These are phyloP conservation scores for Alternaria sp. DNA, from an alignment of 2,329 filamentous ascomycete genomes.

Conservation along the genomic window DNA sequence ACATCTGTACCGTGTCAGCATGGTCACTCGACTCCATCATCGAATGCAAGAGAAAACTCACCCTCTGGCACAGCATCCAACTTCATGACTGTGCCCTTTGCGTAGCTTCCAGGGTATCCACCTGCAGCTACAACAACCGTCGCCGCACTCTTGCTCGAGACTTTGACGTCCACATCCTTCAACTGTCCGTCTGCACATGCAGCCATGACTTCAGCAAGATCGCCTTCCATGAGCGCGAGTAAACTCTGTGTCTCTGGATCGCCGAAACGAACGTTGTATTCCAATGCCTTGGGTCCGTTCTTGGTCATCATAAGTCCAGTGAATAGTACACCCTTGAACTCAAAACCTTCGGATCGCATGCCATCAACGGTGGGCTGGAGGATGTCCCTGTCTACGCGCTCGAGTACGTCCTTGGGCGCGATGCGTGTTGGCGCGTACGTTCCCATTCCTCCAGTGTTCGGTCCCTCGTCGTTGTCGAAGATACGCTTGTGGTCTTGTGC, in stretches of 20 bases:
- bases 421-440: slow-evolving; percentile 81
- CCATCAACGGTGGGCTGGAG: slow-evolving; percentile 90
- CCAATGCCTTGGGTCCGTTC: slow-evolving; percentile 79
- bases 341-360: slow-evolving; percentile 75
- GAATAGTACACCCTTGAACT: slow-evolving; percentile 74
- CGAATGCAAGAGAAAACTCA: slow-evolving; percentile 52
- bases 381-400: slow-evolving; percentile 79
- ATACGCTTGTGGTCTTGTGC: slow-evolving; percentile 98
- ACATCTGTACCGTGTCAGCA: slow-evolving; percentile 56
- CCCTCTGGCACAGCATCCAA: slow-evolving; percentile 62
- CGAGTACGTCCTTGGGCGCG: slow-evolving; percentile 69
- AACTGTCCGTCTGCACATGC: slow-evolving; percentile 82
- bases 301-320: slow-evolving; percentile 94
- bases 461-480: slow-evolving; percentile 86
- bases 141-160: slow-evolving; percentile 76
- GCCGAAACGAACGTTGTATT: slow-evolving; percentile 93
- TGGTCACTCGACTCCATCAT: slow-evolving; percentile 33
- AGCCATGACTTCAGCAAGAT: slow-evolving; percentile 87
- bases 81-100: slow-evolving; percentile 74
- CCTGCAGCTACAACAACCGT: slow-evolving; percentile 94
- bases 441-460: slow-evolving; percentile 97
- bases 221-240: slow-evolving; percentile 81
- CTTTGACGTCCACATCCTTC: slow-evolving; percentile 71
- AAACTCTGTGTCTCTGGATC: slow-evolving; percentile 92
- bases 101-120: slow-evolving; percentile 85